Base-by-base conservation (phyloP, 2,329 filamentous ascomycete species). In the Didymella glomerata region DNA sequence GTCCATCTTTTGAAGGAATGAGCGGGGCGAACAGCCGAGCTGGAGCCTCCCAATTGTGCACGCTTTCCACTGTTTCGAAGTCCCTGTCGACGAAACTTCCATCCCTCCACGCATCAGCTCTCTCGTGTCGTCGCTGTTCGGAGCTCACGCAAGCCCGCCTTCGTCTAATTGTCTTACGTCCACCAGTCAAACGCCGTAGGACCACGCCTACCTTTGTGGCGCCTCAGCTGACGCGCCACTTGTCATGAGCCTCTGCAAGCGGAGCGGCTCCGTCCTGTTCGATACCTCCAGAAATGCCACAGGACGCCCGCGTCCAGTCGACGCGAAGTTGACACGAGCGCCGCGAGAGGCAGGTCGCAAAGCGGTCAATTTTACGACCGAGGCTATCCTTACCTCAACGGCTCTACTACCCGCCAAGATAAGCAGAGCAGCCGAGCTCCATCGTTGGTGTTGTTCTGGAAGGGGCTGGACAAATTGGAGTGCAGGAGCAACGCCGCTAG, bases 391-490 rank as follows among this genome's bases (percentile, higher is more conserved):
- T 30, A 16, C 28, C 20, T 5, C 5, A 47, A 18, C 13, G 28
- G 28, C 45, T 27, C 27, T 34, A 24, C 18, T 27, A 5, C 7
- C 30, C 30, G 46, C 20, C 18, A 25, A 36, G 46, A 48, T 48
- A 48, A 48, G 46, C 20, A 48, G 32, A 48, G 30, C 22, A 24
- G 30, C 45, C 45, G 45, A 24, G 18, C 11, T 24, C 24, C 45
- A 48, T 48, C 28, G 46, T 25, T 32, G 22, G 22, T 36, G 6
- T 10, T 48, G 30, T 48, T 38, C 46, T 36, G 2, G 30, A 48
- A 38, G 32, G 30, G 46, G 22, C 14, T 36, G 20, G 45, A 48
- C 46, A 27, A 48, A 48, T 48, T n/a, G 16, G 14, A 48, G n/a
- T 27, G 45, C 46, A 48, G 32, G 16, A 25, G 24, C 30, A 24